A percentile compares a stretch with the other conserved stretches of the same genome.
These are phyloP conservation scores for Verticillium nubilum DNA, from an alignment of 2,329 filamentous ascomycete species.

Conservation along the genomic window DNA sequence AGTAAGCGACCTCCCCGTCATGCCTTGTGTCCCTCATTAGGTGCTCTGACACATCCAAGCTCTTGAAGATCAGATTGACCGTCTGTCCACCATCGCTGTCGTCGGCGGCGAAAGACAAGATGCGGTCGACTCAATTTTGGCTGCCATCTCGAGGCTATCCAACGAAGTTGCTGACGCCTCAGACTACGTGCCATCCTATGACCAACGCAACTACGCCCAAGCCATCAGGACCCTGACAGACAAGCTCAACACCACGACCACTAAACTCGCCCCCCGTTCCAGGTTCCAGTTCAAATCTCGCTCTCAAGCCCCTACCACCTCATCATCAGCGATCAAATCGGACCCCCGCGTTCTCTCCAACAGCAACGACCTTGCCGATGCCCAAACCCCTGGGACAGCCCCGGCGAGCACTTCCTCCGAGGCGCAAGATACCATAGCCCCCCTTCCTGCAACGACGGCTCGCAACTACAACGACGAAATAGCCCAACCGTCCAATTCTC, in stretches of 20 bases:
- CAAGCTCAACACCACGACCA: conserved; percentile 66
- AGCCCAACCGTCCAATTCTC: conserved; percentile 27
- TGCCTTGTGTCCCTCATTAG: not conserved
- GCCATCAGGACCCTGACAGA: conserved; percentile 77
- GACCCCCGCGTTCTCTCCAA: conserved; percentile 33
- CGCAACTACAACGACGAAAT: conserved; percentile 57
- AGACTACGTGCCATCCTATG: conserved; percentile 79
- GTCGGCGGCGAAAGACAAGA: conserved; percentile 71
- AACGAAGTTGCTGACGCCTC: conserved; percentile 81
- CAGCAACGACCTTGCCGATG: conserved; percentile 14
- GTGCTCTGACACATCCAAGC: conserved; percentile 37
- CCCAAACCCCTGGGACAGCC: not conserved
- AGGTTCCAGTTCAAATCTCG: conserved; percentile 73
- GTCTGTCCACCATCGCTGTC: conserved; percentile 41
- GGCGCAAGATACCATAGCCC: conserved; percentile 28
- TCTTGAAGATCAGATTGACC: conserved; percentile 43
- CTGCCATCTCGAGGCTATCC: conserved; percentile 73
- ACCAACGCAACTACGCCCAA: conserved; percentile 78
- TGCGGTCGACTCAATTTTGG: conserved; percentile 74
- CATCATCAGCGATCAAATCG: conserved; percentile 19
- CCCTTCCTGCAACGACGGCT: conserved; percentile 25
- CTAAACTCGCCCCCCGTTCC: conserved; percentile 64
- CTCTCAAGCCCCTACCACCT: conserved; percentile 6
- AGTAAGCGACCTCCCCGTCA: conserved; percentile 43
- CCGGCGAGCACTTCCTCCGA: conserved; percentile 8